Evolutionary conservation across 257 asterid species (phyloP), one percentile per base, ranked within the genome.

Genomic region (Thymus mandschuricus): DNA sequence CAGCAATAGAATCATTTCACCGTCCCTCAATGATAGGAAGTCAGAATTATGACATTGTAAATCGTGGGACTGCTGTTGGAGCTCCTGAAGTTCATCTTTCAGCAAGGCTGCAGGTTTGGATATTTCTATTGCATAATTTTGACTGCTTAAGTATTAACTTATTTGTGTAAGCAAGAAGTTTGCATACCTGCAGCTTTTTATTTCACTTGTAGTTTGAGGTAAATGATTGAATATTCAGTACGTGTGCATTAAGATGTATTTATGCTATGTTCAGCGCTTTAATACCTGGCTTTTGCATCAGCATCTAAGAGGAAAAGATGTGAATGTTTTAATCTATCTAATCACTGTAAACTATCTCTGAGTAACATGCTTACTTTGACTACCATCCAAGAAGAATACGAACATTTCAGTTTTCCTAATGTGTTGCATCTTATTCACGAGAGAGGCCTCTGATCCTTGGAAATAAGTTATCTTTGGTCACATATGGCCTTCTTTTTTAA

Each of bases 61-160:
- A 80, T 79, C 88, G 75, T 43, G 97, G 99, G 67, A 85, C 84
- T 80, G 80, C 97, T 54, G 97, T 94, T 71, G 99, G 97, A 44
- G 81, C 78, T 74, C 95, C 99, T 68, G 99, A 94, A 74, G 90
- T 81, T 78, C 99, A 94, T 87, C 92, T 86, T 70, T 91, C 99
- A 27, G 63, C 99, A 66, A 85, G 58, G 69, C 95, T 94, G 80
- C 99, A 94, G 97, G 99, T 88, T 69, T 64, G 76, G 41, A 48
- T 50, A 30, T 65, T 55, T 48, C 58, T 50, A 67, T 7, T 54
- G 72, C 82, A 58, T 40, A 66, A 9, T 27, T 67, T 8, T 64
- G 57, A 12, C 67, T 44, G 27, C 7, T 63, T 21, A 30, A 10
- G 5, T 43, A 43, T 45, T 65, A 27, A n/a, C 51, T 69, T 65